Conservation (phyloP, 176 grass and related monocot species). For the Bothriochloa decipiens region DNA sequence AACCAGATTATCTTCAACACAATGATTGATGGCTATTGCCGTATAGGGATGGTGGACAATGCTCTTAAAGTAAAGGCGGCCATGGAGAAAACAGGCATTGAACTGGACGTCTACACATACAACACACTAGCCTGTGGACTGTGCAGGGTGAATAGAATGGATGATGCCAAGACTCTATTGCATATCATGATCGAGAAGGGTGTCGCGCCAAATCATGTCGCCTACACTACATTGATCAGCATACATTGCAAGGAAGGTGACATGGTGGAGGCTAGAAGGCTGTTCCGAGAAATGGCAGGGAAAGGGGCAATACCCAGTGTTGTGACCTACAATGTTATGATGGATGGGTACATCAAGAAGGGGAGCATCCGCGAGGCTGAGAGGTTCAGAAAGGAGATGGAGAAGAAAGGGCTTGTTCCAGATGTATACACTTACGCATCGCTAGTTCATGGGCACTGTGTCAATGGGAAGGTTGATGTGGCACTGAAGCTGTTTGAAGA, state of each 20-base stretch:
- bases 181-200: constrained; percentile 76
- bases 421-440: constrained; percentile 82
- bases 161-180: constrained; percentile 73
- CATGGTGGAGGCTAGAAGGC: constrained; percentile 78
- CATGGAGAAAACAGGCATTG: constrained; percentile 73
- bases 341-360: constrained; percentile 82
- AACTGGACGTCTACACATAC: constrained; percentile 75
- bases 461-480: constrained; percentile 70
- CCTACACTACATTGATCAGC: constrained; percentile 72
- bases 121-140: constrained; percentile 72
- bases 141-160: constrained; percentile 53
- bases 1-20: constrained; percentile 86
- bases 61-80: constrained; percentile 60
- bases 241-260: constrained; percentile 86
- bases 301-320: constrained; percentile 53
- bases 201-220: constrained; percentile 53
- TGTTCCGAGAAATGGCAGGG: constrained; percentile 71
- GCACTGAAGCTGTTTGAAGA: constrained; percentile 71
- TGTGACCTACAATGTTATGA: constrained; percentile 85
- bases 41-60: constrained; percentile 57
- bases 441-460: constrained; percentile 78
- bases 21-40: constrained; percentile 80
- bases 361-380: constrained; percentile 75
- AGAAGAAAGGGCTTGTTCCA: constrained; percentile 75
- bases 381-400: constrained; percentile 83